A percentile compares a stretch with the other conserved stretches of the same genome.
phyloP scores from a whole-genome alignment of 495 filamentous ascomycete genomes.

The Haplographium delicatum region DNA sequence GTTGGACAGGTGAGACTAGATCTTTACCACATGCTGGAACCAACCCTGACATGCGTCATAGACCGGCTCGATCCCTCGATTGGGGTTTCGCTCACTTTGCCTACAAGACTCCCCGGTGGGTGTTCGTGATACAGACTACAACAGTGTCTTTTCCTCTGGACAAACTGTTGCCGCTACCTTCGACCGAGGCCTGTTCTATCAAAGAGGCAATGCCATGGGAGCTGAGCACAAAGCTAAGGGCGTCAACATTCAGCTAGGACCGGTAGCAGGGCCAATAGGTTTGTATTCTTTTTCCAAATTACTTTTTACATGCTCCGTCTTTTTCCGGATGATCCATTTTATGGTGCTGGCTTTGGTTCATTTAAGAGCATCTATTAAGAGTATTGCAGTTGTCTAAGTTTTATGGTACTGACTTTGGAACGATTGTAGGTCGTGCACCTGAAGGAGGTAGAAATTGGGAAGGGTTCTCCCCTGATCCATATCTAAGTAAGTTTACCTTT shows the following conservation, averaged over 20 bases:
- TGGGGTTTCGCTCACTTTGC: slow-evolving; percentile 75
- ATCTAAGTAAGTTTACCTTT: slow-evolving; percentile 54
- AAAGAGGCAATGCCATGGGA: slow-evolving; percentile 77
- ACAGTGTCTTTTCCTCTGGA: slow-evolving; percentile 75
- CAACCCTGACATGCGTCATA: not conserved
- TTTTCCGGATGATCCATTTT: too few species aligned
- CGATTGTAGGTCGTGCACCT: slow-evolving; percentile 65
- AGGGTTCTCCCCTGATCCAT: slow-evolving; percentile 69
- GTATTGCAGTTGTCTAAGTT: too few species aligned
- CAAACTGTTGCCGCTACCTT: slow-evolving; percentile 77
- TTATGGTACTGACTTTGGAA: too few species aligned
- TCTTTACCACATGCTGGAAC: not conserved
- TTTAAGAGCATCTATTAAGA: too few species aligned
- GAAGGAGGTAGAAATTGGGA: slow-evolving; percentile 88
- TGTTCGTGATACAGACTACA: slow-evolving; percentile 60
- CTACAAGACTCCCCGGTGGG: slow-evolving; percentile 88
- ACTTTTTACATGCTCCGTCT: too few species aligned
- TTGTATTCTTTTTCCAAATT: too few species aligned
- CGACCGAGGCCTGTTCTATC: slow-evolving; percentile 52
- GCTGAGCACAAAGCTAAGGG: slow-evolving; percentile 77
- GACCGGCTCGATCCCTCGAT: slow-evolving; percentile 58
- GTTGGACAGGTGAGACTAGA: slow-evolving; percentile 17
- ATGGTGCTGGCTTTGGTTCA: too few species aligned
- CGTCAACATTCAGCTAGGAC: slow-evolving; percentile 78
- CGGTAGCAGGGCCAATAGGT: slow-evolving; percentile 74